Conservation (phyloP, 1,139 yeast genomes). For the Suhomyces terraborum region DNA sequence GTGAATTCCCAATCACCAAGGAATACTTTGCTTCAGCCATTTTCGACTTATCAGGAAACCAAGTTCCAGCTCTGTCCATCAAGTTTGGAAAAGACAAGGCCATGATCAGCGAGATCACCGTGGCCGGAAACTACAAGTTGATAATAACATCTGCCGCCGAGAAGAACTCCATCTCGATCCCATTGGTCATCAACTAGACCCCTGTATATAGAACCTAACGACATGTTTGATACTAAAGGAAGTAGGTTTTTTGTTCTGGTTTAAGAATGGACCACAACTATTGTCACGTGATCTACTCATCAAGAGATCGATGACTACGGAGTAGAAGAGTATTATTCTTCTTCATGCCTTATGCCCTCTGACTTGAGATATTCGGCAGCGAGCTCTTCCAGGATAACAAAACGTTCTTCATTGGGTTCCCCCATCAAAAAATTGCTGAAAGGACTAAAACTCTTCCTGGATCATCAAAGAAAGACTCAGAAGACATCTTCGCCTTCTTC, state of each 20-base stretch:
- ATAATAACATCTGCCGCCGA: conserved; percentile 29
- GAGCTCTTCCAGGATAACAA: conserved; percentile 38
- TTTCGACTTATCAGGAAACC: conserved; percentile 34
- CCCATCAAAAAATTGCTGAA: conserved; percentile 21
- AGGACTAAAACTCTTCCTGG: conserved; percentile 15
- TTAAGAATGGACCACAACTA: too few species aligned
- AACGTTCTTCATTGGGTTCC: conserved; percentile 21
- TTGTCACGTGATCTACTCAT: background rate
- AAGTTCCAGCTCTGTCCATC: conserved; percentile 30
- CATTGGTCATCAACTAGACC: conserved; percentile 15
- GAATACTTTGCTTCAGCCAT: conserved; percentile 27
- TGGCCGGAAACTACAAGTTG: conserved; percentile 37
- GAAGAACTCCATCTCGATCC: conserved; percentile 22
- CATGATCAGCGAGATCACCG: conserved; percentile 25
- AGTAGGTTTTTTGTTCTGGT: background rate
- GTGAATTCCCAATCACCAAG: conserved; percentile 33
- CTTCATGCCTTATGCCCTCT: too few species aligned
- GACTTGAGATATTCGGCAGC: conserved; percentile 45
- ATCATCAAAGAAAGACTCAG: conserved; percentile 4
- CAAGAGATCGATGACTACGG: too few species aligned
- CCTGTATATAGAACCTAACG: conserved; percentile 13
- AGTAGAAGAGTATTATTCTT: too few species aligned
- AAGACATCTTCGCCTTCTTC: background rate
- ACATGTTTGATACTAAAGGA: background rate
- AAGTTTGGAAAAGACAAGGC: conserved; percentile 20